Conservation (phyloP, 768 basidiomycete species). For the Pleurotus tuoliensis region DNA sequence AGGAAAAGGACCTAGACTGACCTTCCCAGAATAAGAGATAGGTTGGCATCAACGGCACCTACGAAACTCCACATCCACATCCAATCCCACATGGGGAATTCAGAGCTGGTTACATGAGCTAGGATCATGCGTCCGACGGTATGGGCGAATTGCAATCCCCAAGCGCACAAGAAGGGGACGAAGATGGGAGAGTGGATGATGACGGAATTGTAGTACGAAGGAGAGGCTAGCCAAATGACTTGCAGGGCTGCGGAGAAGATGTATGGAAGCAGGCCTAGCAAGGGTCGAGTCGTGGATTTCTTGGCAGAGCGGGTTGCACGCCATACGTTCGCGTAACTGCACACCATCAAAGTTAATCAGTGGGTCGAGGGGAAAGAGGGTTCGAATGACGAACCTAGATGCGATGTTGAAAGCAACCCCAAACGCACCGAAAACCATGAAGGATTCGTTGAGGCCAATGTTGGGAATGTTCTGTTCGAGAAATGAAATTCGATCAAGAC, state of each 20-base stretch:
- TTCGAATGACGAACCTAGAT: slow-evolving; percentile 42
- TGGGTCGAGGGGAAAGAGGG: background rate
- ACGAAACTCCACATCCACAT: slow-evolving; percentile 82
- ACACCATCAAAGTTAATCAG: slow-evolving; percentile 2
- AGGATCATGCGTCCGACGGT: slow-evolving; percentile 92
- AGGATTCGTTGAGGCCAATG: slow-evolving; percentile 76
- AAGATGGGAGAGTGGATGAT: slow-evolving; percentile 76
- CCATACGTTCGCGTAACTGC: slow-evolving; percentile 82
- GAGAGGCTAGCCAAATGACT: slow-evolving; percentile 76
- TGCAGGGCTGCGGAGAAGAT: slow-evolving; percentile 66
- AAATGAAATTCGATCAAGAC: slow-evolving; percentile 46
- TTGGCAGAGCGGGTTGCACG: slow-evolving; percentile 42
- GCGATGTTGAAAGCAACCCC: slow-evolving; percentile 79
- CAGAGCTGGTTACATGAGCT: slow-evolving; percentile 80
- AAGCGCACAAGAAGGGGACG: slow-evolving; percentile 85
- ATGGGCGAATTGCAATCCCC: slow-evolving; percentile 90
- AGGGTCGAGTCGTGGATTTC: slow-evolving; percentile 45
- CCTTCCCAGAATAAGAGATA: slow-evolving; percentile 64
- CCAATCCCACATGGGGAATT: slow-evolving; percentile 85
- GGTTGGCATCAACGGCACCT: slow-evolving; percentile 80
- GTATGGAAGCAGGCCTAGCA: slow-evolving; percentile 81
- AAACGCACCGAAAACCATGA: slow-evolving; percentile 78
- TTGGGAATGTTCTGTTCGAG: slow-evolving; percentile 53
- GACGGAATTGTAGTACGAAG: slow-evolving; percentile 53
- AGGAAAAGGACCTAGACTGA: slow-evolving; percentile 29